These are phyloP conservation scores for Allium sativum DNA, from an alignment of 106 monocot species.

Conservation along the genomic window DNA sequence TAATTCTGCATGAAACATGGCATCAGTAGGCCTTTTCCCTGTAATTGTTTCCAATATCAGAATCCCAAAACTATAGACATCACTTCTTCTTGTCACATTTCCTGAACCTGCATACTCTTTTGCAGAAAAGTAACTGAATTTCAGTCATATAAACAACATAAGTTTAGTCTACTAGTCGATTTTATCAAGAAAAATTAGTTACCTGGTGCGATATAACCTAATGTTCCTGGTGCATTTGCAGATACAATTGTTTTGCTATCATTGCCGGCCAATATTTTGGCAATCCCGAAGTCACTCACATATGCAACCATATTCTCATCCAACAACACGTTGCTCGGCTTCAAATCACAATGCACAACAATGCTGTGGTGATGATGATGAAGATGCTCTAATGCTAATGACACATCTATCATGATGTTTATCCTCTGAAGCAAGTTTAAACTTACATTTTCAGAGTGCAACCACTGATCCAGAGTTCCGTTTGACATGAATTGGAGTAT, in stretches of 20 bases:
- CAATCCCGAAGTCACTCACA: slow-evolving; percentile 16
- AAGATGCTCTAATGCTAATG: slow-evolving; percentile 14
- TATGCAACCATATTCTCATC: no score
- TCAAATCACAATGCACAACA: slow-evolving; percentile 14
- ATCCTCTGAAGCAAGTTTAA: slow-evolving; percentile 14
- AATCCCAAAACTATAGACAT: slow-evolving; percentile 25
- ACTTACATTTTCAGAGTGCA: slow-evolving; percentile 8
- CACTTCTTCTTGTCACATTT: slow-evolving; percentile 8
- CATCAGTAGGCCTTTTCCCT: slow-evolving; percentile 15
- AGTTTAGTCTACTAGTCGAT: no score
- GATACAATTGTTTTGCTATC: no score
- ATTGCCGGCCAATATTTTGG: slow-evolving; percentile 8
- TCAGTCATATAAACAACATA: background rate
- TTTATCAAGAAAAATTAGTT: background rate
- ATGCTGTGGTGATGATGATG: slow-evolving; percentile 10
- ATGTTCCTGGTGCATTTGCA: no score
- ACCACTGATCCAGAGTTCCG: slow-evolving; percentile 15
- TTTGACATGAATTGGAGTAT: slow-evolving; percentile 23
- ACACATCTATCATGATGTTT: slow-evolving; percentile 11
- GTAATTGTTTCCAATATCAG: slow-evolving; percentile 15
- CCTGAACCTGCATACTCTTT: slow-evolving; percentile 10
- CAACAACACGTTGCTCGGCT: no score
- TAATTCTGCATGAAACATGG: slow-evolving; percentile 12
- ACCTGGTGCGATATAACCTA: slow-evolving; percentile 21
- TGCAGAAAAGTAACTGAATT: background rate